phyloP scores from a whole-genome alignment of 345 rosid genomes.

The Populus davidiana region DNA sequence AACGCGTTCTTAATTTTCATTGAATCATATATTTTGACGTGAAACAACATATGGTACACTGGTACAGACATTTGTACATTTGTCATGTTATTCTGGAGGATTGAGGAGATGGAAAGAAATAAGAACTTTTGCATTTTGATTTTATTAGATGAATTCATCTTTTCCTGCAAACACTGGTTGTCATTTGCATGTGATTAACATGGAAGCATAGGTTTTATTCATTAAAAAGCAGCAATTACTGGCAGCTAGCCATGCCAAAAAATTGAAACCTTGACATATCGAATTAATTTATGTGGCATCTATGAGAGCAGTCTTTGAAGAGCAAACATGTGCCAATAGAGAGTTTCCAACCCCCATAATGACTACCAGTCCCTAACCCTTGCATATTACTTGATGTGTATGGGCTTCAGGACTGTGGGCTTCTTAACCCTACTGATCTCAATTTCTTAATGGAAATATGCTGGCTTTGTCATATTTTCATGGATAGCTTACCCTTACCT shows the following conservation, averaged over 20 bases:
- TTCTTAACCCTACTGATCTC: neutral
- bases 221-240: neutral
- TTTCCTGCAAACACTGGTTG: neutral
- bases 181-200: neutral
- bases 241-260: neutral
- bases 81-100: neutral
- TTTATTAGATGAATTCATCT: neutral
- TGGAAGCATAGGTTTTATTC: neutral
- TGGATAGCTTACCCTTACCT: neutral
- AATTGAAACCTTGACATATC: neutral
- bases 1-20: neutral
- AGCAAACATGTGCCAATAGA: neutral
- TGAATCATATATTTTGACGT: neutral
- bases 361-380: neutral
- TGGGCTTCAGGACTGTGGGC: neutral
- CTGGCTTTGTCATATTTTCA: neutral
- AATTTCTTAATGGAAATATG: neutral
- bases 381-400: neutral
- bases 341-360: neutral
- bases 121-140: neutral
- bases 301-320: neutral
- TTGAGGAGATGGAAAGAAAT: neutral
- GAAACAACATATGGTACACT: neutral
- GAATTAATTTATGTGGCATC: neutral
- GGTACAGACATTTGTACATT: neutral